Evolutionary conservation across 2,329 filamentous ascomycete genomes (phyloP).

Genomic region (Penicillium sumatraense): DNA sequence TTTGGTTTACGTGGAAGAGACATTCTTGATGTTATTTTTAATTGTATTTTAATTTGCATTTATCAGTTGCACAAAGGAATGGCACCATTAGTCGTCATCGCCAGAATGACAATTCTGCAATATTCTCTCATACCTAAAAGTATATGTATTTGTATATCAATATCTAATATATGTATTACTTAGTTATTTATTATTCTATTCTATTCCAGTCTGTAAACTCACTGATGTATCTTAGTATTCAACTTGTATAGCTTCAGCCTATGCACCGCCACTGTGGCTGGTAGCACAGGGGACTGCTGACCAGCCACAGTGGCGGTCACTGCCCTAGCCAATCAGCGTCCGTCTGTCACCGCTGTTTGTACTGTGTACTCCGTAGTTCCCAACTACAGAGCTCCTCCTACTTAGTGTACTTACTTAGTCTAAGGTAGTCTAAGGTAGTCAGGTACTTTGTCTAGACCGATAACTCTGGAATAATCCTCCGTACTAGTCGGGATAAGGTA

Average conservation of each 20-base stretch:
- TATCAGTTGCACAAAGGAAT: conserved; percentile 7
- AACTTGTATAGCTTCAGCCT: not conserved
- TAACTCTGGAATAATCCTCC: too few species aligned
- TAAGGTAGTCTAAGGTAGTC: too few species aligned
- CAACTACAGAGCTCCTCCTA: not conserved
- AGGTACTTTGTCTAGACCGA: not conserved
- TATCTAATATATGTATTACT: too few species aligned
- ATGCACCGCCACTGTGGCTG: conserved; percentile 19
- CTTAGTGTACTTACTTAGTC: not conserved
- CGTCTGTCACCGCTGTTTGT: conserved; percentile 37
- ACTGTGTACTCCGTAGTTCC: not conserved
- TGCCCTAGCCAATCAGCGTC: conserved; percentile 28
- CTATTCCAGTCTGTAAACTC: too few species aligned
- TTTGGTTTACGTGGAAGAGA: not conserved
- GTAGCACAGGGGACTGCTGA: not conserved
- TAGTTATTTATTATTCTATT: too few species aligned
- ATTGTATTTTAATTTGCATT: too few species aligned
- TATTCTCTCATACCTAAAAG: too few species aligned
- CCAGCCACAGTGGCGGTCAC: conserved; percentile 41
- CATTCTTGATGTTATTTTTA: too few species aligned
- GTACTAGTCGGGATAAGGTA: not conserved
- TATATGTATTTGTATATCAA: too few species aligned
- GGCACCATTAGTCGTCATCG: conserved; percentile 13
- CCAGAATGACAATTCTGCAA: conserved; percentile 8
- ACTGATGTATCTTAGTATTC: too few species aligned